Conservation (phyloP, 2,329 filamentous ascomycete genomes). For the Rugonectria rugulosa region DNA sequence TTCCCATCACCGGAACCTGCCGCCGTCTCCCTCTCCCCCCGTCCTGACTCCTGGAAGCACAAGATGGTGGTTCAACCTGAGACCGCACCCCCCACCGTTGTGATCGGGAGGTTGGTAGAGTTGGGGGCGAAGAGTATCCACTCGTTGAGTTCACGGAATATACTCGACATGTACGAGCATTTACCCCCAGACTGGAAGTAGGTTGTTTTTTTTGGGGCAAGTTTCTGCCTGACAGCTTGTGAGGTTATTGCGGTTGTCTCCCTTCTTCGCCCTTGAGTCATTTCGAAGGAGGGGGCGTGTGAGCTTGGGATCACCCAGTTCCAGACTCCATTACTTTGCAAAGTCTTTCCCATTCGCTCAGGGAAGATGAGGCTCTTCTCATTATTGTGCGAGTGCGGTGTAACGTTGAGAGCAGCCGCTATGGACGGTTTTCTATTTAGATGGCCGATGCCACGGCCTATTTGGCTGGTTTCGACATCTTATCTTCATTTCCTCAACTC, state of each 20-base stretch:
- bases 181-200: no score
- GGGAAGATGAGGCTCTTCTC: constrained; percentile 31
- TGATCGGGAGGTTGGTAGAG: constrained; percentile 14
- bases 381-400: constrained; percentile 15
- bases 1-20: no score
- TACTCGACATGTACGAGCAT: constrained; percentile 24
- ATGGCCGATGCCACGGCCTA: constrained; percentile 17
- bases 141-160: constrained; percentile 25
- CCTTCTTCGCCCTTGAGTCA: constrained; percentile 23
- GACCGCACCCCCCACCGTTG: constrained; percentile 10
- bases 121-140: constrained; percentile 29
- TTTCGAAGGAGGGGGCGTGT: constrained; percentile 18
- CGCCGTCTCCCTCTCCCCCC: no score
- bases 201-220: constrained; percentile 18
- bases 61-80: no score
- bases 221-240: constrained; percentile 37
- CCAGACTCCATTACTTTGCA: constrained; percentile 5
- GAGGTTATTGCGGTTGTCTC: constrained; percentile 22
- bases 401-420: constrained; percentile 8
- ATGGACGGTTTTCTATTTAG: constrained; percentile 32
- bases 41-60: no score
- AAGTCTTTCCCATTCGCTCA: constrained; percentile 17
- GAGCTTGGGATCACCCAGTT: constrained; percentile 10
- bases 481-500: background rate
- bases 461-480: constrained; percentile 19